phyloP scores from a whole-genome alignment of 805 yeast species.

The Cyberlindnera japonica region DNA sequence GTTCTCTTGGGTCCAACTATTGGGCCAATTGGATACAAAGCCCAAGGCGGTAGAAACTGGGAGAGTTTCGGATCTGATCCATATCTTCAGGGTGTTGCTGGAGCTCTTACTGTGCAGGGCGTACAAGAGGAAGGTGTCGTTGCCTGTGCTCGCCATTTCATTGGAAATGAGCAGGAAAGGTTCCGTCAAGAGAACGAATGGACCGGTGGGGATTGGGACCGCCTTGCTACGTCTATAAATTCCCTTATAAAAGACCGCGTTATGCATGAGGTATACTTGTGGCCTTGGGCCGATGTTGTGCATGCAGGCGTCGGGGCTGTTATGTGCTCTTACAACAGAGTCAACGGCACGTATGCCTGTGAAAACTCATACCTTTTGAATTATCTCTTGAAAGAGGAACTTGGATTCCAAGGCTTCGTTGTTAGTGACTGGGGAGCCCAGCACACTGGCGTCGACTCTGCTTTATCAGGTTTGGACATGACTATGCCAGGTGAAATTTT shows the following conservation, averaged over 20 bases:
- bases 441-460: slow-evolving; percentile 53
- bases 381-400: slow-evolving; percentile 52
- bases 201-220: slow-evolving; percentile 43
- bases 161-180: slow-evolving; percentile 63
- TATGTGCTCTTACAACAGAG: slow-evolving; percentile 58
- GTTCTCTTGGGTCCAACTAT: slow-evolving; percentile 53
- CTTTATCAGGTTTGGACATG: slow-evolving; percentile 61
- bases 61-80: slow-evolving; percentile 64
- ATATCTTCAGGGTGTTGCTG: slow-evolving; percentile 52
- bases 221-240: slow-evolving; percentile 42
- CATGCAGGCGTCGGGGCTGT: slow-evolving; percentile 57
- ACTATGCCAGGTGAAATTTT: slow-evolving; percentile 59
- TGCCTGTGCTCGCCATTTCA: slow-evolving; percentile 52
- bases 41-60: slow-evolving; percentile 64
- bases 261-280: slow-evolving; percentile 56
- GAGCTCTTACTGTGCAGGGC: slow-evolving; percentile 50
- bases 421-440: slow-evolving; percentile 67
- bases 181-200: slow-evolving; percentile 52
- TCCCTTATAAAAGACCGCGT: slow-evolving; percentile 57
- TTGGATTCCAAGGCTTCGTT: slow-evolving; percentile 67
- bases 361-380: slow-evolving; percentile 56
- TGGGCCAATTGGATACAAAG: slow-evolving; percentile 60
- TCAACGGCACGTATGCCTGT: slow-evolving; percentile 56
- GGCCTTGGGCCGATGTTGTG: slow-evolving; percentile 66
- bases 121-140: slow-evolving; percentile 56